phyloP scores from a whole-genome alignment of 345 rosid species.

The Rhodamnia argentea region DNA sequence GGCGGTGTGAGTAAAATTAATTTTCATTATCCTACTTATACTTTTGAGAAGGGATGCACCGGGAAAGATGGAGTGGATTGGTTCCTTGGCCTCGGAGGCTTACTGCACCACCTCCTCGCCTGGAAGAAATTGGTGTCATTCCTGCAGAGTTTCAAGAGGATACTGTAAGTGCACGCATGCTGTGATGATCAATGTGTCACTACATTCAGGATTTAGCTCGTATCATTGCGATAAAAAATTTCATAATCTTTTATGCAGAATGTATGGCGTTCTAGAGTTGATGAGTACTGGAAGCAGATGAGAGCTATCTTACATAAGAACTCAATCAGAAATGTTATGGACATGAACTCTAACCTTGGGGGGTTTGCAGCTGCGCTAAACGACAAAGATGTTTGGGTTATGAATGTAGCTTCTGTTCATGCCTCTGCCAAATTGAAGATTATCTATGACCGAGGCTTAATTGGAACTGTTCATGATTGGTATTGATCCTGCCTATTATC shows the following conservation, averaged over 20 bases:
- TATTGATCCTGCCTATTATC: constrained; percentile 7
- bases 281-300: constrained; percentile 87
- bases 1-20: not conserved
- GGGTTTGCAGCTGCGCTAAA: constrained; percentile 87
- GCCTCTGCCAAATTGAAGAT: constrained; percentile 64
- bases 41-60: constrained; percentile 52
- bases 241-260: constrained; percentile 36
- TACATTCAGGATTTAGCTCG: not conserved
- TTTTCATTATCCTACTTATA: not conserved
- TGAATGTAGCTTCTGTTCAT: constrained; percentile 83
- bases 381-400: constrained; percentile 85
- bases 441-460: constrained; percentile 88
- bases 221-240: not conserved
- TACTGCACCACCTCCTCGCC: constrained; percentile 59
- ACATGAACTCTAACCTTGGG: constrained; percentile 91
- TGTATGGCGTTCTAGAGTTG: constrained; percentile 76
- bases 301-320: constrained; percentile 66
- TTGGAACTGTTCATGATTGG: constrained; percentile 98
- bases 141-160: constrained; percentile 58
- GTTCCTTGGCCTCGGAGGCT: constrained; percentile 87
- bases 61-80: constrained; percentile 59
- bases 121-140: constrained; percentile 65
- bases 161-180: constrained; percentile 28
- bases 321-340: constrained; percentile 89
- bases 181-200: not conserved